Evolutionary conservation across 2,329 filamentous ascomycete genomes (phyloP), one percentile per base, ranked within the genome.

Genomic region (Fusarium miscanthi): DNA sequence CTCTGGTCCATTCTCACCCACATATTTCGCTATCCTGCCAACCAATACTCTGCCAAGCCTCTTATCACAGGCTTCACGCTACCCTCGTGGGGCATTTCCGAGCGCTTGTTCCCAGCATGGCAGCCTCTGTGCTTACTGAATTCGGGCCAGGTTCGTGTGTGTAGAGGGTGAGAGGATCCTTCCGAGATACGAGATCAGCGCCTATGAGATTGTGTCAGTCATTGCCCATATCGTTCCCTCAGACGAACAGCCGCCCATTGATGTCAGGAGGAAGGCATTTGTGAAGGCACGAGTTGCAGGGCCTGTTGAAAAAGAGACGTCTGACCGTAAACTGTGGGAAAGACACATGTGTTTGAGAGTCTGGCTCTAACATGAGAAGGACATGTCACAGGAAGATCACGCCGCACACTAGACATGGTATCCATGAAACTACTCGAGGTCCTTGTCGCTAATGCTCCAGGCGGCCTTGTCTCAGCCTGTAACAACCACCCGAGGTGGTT

Each of bases 281-380:
- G 46, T 64, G n/a, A 64, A 43, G 49, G 54, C 42, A 48, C 37
- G 52, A 30, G 49, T 60, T 63, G 14, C 66, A 51, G 63, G 48
- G 58, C 43, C 61, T 43, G 53, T 64, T 27, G 42, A 63, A 30
- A 53, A 56, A 57, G 42, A 33, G 25, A 69, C 45, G 43, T 49
- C 61, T 53, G 46, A 14, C 43, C 37, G n/a, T n/a, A 14, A 33
- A 33, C 40, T 57, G 43, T 45, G 40, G 54, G 30, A 63, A 58
- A 59, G 48, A 43, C 46, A 59, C 45, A 69, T 59, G 37, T n/a
- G 33, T 30, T 31, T 49, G 27, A 45, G 30, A 49, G 41, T 43
- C 30, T 43, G 21, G n/a, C 53, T 45, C 30, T 33, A 37, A 23
- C 37, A 49, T 56, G 21, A 33, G 14, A 48, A 21, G n/a, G 40